Evolutionary conservation across 176 grass and related monocot genomes (phyloP).

Genomic region (Zoysia pacifica): DNA sequence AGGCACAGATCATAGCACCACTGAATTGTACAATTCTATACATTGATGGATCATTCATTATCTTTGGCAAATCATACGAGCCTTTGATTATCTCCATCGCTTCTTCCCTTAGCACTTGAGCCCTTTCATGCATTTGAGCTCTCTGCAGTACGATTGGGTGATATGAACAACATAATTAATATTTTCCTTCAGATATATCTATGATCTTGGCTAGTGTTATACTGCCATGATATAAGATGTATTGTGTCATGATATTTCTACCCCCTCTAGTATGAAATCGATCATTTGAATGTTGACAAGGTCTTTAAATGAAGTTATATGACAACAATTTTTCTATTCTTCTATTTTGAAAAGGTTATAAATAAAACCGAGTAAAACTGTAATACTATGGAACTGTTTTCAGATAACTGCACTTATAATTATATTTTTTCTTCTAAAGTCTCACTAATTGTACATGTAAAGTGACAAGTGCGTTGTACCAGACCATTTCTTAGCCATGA

Average conservation of each 20-base stretch:
- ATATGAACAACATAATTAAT: not conserved
- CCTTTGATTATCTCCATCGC: slow-evolving; percentile 11
- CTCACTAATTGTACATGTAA: no score
- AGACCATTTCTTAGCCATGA: no score
- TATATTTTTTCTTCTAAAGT: no score
- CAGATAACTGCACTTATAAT: no score
- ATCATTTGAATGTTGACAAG: no score
- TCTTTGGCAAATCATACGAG: not conserved
- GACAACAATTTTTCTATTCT: not conserved
- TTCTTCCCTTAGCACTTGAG: slow-evolving; percentile 7
- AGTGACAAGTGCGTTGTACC: no score
- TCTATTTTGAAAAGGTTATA: no score
- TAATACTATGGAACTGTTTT: no score
- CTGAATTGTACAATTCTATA: not conserved
- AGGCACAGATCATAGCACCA: not conserved
- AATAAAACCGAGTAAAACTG: no score
- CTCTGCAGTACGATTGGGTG: not conserved
- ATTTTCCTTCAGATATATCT: not conserved
- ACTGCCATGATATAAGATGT: not conserved
- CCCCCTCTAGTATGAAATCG: no score
- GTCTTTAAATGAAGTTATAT: not conserved
- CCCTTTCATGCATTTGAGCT: slow-evolving; percentile 18
- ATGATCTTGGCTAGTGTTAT: not conserved
- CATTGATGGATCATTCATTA: not conserved
- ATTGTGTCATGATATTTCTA: not conserved